Evolutionary conservation across 1,284 basidiomycete genomes (phyloP), one percentile per base, ranked within the genome.

Genomic region (Ustilago curta): DNA sequence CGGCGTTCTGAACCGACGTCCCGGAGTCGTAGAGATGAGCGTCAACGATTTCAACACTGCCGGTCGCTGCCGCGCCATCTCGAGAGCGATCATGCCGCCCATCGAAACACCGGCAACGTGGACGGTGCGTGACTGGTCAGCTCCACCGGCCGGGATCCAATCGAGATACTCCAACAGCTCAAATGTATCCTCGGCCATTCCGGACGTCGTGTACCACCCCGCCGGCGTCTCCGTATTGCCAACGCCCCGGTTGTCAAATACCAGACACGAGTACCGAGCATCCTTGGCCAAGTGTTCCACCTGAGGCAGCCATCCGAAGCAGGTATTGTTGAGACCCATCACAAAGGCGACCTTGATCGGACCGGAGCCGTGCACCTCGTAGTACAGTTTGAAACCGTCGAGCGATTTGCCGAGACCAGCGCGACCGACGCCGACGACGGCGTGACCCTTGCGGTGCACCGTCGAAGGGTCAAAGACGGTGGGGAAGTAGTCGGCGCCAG

Each of bases 171-270:
- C 70, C 27, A 94, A 86, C 18, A 95, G 86, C 4, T 88, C 89
- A 39, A 93, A 86, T 4, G 88, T 87, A 74, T 95, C 94, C 68
- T 90, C 87, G 5, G 93, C 93, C 92, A 94, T 93, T 0, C 88
- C 90, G 48, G 88, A 88, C 12, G 92, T 92, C 39, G 62, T 70
- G 54, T 82, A 85, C 25, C 67, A 51, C 18, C 81, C 78, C 0
- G 50, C 84, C 0, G 93, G 92, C 21, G 89, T 87, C 21, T 88
- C 89, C 50, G 90, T 91, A 81, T 93, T 89, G 6, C 94, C 92
- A 2, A 93, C 93, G 1, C 94, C 94, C 39, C 93, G 88, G 81
- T 96, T 95, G 84, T 96, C 94, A 76, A 94, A 92, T 0, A 93
- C 92, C 2, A 95, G 87, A 8, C 90, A 87, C 0, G 90, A 90